phyloP scores from a whole-genome alignment of 2,329 filamentous ascomycete genomes.

The Calonectria henricotiae region DNA sequence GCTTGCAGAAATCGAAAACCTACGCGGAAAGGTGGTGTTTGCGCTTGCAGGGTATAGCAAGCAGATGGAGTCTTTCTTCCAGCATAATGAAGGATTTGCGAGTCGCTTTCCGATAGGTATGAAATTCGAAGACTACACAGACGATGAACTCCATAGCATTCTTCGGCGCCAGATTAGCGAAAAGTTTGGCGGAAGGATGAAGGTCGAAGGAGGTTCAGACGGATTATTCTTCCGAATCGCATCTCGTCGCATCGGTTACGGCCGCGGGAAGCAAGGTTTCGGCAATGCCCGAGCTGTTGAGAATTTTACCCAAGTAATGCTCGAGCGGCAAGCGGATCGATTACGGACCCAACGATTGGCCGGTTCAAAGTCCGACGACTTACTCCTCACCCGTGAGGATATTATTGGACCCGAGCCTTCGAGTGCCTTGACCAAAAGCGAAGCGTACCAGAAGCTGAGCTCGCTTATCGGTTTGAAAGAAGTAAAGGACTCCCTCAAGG shows the following conservation, averaged over 20 bases:
- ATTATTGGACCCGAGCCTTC: constrained; percentile 80
- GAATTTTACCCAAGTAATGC: constrained; percentile 72
- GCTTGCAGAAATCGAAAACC: constrained; percentile 81
- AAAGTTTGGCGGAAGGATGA: constrained; percentile 72
- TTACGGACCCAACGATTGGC: constrained; percentile 65
- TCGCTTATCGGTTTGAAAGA: constrained; percentile 71
- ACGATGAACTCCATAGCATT: constrained; percentile 77
- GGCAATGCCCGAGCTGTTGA: constrained; percentile 82
- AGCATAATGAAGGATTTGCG: constrained; percentile 80
- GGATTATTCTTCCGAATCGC: constrained; percentile 79
- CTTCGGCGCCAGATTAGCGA: constrained; percentile 69
- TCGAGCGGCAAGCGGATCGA: constrained; percentile 73
- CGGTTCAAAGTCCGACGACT: constrained; percentile 67
- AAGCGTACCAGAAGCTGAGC: constrained; percentile 73
- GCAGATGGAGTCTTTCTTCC: constrained; percentile 84
- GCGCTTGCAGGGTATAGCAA: constrained; percentile 82
- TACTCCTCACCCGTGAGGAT: constrained; percentile 77
- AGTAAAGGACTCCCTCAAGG: constrained; percentile 75
- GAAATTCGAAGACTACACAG: constrained; percentile 79
- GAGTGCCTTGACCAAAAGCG: constrained; percentile 65
- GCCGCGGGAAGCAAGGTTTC: constrained; percentile 78
- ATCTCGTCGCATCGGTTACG: constrained; percentile 73
- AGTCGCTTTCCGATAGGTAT: constrained; percentile 79
- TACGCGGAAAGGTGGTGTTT: constrained; percentile 79
- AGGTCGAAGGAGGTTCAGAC: constrained; percentile 70